Conservation (phyloP, 768 basidiomycete species). For the Boletellus ananiceps region DNA sequence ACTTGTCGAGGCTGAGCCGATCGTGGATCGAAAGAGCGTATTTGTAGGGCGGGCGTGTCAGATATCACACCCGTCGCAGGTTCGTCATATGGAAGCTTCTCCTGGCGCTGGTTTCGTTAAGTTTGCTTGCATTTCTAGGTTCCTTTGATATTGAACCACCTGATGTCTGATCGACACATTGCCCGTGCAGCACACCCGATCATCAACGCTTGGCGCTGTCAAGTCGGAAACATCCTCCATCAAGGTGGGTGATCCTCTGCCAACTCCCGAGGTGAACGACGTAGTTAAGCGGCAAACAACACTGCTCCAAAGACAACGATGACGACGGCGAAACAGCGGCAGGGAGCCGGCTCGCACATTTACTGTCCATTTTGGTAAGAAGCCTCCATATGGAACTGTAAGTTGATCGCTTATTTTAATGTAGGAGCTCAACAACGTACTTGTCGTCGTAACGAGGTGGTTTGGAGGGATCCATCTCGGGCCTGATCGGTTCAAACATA, state of each 20-base stretch:
- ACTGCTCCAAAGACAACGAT: slow-evolving; percentile 65
- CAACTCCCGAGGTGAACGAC: not conserved
- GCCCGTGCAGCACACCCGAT: slow-evolving; percentile 73
- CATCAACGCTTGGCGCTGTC: slow-evolving; percentile 82
- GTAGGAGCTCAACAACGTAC: slow-evolving; percentile 76
- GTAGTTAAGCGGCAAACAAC: slow-evolving; percentile 1
- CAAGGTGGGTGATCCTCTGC: slow-evolving; percentile 50
- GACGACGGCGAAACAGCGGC: slow-evolving; percentile 95
- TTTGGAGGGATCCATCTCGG: slow-evolving; percentile 92
- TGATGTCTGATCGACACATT: slow-evolving; percentile 70
- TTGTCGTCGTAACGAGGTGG: slow-evolving; percentile 90
- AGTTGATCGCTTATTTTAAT: not conserved
- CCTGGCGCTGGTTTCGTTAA: not conserved
- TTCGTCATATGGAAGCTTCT: slow-evolving; percentile 22
- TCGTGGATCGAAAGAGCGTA: slow-evolving; percentile 77
- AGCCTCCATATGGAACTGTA: not conserved
- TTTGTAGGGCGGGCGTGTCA: slow-evolving; percentile 85
- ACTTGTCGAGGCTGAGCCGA: slow-evolving; percentile 71
- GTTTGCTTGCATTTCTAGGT: slow-evolving; percentile 44
- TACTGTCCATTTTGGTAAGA: slow-evolving; percentile 80
- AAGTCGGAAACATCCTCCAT: slow-evolving; percentile 59
- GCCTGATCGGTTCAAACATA: slow-evolving; percentile 86
- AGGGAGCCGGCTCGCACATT: slow-evolving; percentile 83
- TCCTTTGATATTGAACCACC: slow-evolving; percentile 55
- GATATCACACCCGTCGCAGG: slow-evolving; percentile 75